These are phyloP conservation scores for Fusarium buharicum DNA, from an alignment of 2,329 filamentous ascomycete species.

Conservation along the genomic window DNA sequence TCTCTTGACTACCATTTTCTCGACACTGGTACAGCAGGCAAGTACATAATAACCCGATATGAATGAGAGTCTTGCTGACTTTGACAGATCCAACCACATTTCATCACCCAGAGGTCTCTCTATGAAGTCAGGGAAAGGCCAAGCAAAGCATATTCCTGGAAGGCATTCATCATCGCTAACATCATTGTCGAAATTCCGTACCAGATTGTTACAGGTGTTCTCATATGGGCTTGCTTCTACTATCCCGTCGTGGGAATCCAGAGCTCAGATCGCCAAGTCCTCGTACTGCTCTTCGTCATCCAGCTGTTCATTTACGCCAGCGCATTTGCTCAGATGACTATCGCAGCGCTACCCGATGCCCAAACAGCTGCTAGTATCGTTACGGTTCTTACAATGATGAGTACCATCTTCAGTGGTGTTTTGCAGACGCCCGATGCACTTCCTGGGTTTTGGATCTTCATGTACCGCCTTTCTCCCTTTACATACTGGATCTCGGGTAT, in stretches of 20 bases:
- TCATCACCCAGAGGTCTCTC: slow-evolving; percentile 76
- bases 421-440: slow-evolving; percentile 67
- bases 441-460: slow-evolving; percentile 81
- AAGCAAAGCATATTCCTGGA: slow-evolving; percentile 79
- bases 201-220: slow-evolving; percentile 70
- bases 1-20: slow-evolving; percentile 79
- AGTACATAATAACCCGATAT: slow-evolving; percentile 51
- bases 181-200: slow-evolving; percentile 78
- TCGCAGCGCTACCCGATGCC: slow-evolving; percentile 74
- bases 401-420: slow-evolving; percentile 71
- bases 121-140: slow-evolving; percentile 83
- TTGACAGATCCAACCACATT: slow-evolving; percentile 74
- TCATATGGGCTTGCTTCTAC: slow-evolving; percentile 75
- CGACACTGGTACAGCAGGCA: slow-evolving; percentile 72
- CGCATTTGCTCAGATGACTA: slow-evolving; percentile 78
- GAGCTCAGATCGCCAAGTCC: slow-evolving; percentile 65
- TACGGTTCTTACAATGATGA: slow-evolving; percentile 68
- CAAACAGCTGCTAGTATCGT: slow-evolving; percentile 74
- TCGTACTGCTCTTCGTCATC: slow-evolving; percentile 72
- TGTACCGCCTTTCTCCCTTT: slow-evolving; percentile 74
- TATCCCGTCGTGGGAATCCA: slow-evolving; percentile 66
- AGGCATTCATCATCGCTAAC: slow-evolving; percentile 76
- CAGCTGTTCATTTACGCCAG: slow-evolving; percentile 76
- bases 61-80: slow-evolving; percentile 6
- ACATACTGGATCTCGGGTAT: slow-evolving; percentile 77